Base-by-base conservation (phyloP, 257 asterid genomes). In the Solanum pinnatisectum region DNA sequence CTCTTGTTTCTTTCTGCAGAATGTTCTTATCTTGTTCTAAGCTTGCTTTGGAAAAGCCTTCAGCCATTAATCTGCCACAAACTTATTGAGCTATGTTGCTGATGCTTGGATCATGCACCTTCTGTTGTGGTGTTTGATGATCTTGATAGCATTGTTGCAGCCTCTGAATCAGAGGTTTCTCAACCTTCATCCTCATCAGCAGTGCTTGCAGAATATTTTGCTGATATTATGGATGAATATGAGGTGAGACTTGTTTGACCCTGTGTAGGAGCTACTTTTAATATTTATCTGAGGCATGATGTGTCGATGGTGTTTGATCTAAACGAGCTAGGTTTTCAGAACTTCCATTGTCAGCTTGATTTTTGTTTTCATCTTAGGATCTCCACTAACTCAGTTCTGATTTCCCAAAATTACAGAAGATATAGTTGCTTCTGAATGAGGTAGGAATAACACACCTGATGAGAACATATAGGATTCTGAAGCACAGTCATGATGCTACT, bases 71-170 rank as follows among this genome's bases (percentile, higher is more conserved):
- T 84, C n/a, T n/a, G n/a, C n/a, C n/a, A n/a, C 96, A 93, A 90
- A 91, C 91, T 91, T 97, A 89, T 91, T 95, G 37, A 90, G 93
- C 86, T 91, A 92, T 92, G 91, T 95, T 78, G 89, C 98, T 60
- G 98, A 96, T 90, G 99, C 98, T 46, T 96, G 85, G 98, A 96
- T 91, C 95, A 92, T 92, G 94, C 98, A 40, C 99, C 99, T 87
- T 96, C 99, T 83, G 93, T 95, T 89, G 87, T 97, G 74, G 88
- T 97, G 88, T 94, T 97, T 91, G 99, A 97, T 92, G 99, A 97
- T 95, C 95, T 97, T 90, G 99, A 97, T 87, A 91, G 95, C 94
- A 96, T 97, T 30, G 88, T 97, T 87, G 89, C 95, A 44, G 91
- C 98, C 91, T 91, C 96, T 13, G 98, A 96, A 65, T 78, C 92